Conservation (phyloP, 1,139 yeast genomes). For the Magnusiomyces tetraspermus region DNA sequence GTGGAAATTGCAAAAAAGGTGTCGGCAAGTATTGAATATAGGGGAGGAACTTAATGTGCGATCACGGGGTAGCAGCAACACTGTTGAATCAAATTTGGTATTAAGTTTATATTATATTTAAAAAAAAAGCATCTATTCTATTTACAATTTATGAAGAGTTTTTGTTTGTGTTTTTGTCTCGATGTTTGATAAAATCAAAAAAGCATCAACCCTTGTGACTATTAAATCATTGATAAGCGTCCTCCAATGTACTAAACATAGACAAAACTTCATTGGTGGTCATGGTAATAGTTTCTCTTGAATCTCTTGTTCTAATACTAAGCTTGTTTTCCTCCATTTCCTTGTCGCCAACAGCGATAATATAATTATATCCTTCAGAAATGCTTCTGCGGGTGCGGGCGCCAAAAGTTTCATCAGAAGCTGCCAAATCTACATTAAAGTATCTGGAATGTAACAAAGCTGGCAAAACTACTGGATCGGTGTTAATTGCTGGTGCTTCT, state of each 20-base stretch:
- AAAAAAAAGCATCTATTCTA: too few species aligned
- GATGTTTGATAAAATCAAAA: too few species aligned
- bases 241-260: slow-evolving; percentile 25
- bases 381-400: slow-evolving; percentile 71
- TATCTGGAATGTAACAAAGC: slow-evolving; percentile 44
- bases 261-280: slow-evolving; percentile 23
- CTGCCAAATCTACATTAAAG: slow-evolving; percentile 69
- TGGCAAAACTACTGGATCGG: slow-evolving; percentile 9
- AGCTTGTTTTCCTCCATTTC: slow-evolving; percentile 56
- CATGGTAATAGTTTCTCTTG: slow-evolving; percentile 35
- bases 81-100: too few species aligned
- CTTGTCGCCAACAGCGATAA: slow-evolving; percentile 78
- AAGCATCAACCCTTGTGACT: too few species aligned
- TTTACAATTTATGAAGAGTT: too few species aligned
- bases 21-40: background rate
- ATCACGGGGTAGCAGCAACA: too few species aligned
- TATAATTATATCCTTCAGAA: slow-evolving; percentile 65
- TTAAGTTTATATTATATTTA: too few species aligned
- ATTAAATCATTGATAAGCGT: slow-evolving; percentile 15
- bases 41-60: too few species aligned
- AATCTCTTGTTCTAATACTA: slow-evolving; percentile 58
- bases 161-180: too few species aligned
- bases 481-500: background rate
- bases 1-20: background rate
- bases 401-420: slow-evolving; percentile 69